A percentile compares a stretch with the other conserved stretches of the same genome.
phyloP scores from a whole-genome alignment of 202 grass and related monocot species.

The Schoenoplectus tabernaemontani region DNA sequence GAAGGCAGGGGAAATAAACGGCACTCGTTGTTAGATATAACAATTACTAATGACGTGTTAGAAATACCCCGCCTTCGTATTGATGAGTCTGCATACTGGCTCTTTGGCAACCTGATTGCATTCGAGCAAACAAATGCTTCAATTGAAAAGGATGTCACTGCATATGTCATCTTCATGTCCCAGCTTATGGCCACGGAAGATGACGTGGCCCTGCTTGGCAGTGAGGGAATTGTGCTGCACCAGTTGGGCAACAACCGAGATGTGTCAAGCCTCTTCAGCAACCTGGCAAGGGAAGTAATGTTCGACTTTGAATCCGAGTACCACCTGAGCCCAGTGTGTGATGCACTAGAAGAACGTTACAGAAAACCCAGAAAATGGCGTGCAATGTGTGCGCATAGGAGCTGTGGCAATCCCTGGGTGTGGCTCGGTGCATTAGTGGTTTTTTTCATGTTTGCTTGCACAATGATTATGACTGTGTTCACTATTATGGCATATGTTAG shows the following conservation, averaged over 20 bases:
- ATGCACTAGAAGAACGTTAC: neutral
- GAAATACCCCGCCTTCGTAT: neutral
- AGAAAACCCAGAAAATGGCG: neutral
- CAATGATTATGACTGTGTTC: neutral
- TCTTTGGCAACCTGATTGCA: constrained; percentile 27
- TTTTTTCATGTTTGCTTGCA: neutral
- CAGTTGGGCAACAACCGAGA: constrained; percentile 7
- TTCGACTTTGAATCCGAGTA: constrained; percentile 3
- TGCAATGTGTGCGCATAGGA: neutral
- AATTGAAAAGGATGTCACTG: constrained; percentile 4
- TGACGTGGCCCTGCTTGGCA: constrained; percentile 20
- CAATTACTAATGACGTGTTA: rapidly evolving
- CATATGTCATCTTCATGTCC: constrained; percentile 33
- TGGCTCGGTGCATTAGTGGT: neutral
- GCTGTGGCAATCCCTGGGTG: neutral
- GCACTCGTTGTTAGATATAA: neutral
- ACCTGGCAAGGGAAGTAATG: constrained; percentile 1
- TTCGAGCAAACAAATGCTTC: constrained; percentile 10
- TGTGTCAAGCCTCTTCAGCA: constrained; percentile 8
- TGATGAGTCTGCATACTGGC: neutral
- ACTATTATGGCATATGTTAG: constrained; percentile 12
- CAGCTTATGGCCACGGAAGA: constrained; percentile 22
- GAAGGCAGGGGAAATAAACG: rapidly evolving
- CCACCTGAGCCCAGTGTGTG: neutral
- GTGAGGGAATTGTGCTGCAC: constrained; percentile 13